Base-by-base conservation (phyloP, 164 flowering plant species). In the Magnolia kwangsiensis region DNA sequence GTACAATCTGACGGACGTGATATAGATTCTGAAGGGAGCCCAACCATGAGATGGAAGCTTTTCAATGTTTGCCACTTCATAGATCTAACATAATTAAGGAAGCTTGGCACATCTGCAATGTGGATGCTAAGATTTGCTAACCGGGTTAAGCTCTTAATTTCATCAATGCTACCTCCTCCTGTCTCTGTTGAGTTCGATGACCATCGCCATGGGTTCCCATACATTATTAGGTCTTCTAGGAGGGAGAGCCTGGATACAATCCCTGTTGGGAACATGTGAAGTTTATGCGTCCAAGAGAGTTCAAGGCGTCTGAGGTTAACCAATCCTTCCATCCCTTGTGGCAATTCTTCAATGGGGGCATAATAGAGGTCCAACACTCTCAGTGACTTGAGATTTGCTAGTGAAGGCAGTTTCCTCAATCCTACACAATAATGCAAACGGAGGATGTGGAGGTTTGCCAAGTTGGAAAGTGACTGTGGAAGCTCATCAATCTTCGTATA, bases 381-480 rank as follows among this genome's bases (percentile, higher is more conserved):
- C 71, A 69, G 6, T n/a, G 27, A 11, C 51, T 69, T 69, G 50
- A 69, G 71, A 18, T 69, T 69, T 69, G 49, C 45, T 4, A 69
- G 51, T 27, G 71, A 69, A 69, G 71, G 49, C 20, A 37, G 1
- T 2, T 19, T n/a, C 4, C 1, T 9, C 16, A 69, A 69, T 1
- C 27, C 7, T 14, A 3, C 16, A 49, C 50, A 29, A 19, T 37
- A 16, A 8, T 5, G 5, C 3, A 69, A 50, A 13, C 37, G n/a
- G 50, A 66, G 31, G 1, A 8, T 3, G 21, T n/a, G 50, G 20
- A 69, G 50, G 49, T 37, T 69, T 18, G 1, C 71, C 50, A 69
- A 69, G 21, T 29, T n/a, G 10, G 71, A 69, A 69, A 69, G 2
- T 31, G 71, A 37, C 9, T 66, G 14, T 11, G 71, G 71, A 8